Conservation (phyloP, 139 green algal genomes). For the Zygnema circumcarinatum region DNA sequence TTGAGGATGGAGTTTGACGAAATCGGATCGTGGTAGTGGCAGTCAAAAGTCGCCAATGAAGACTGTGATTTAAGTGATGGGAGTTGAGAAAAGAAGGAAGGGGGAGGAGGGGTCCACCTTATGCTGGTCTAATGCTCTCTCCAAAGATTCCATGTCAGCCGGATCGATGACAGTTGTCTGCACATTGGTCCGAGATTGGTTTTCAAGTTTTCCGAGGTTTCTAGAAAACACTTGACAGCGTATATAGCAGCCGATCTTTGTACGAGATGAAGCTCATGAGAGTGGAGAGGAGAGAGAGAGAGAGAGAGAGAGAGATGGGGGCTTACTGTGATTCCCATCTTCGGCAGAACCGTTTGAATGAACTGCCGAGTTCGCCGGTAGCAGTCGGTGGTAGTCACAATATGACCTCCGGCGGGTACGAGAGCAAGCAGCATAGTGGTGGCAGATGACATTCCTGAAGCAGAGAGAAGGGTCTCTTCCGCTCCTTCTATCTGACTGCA, state of each 20-base stretch:
- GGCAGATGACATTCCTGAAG: conserved; percentile 93
- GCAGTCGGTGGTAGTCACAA: conserved; percentile 99
- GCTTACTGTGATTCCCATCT: conserved; percentile 89
- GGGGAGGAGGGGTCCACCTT: too few relatives aligned
- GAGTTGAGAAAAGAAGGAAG: too few relatives aligned
- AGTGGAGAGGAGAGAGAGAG: too few relatives aligned
- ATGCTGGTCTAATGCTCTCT: conserved; percentile 67
- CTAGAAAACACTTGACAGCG: too few relatives aligned
- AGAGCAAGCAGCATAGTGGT: conserved; percentile 99
- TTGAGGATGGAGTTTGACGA: too few relatives aligned
- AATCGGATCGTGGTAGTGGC: too few relatives aligned
- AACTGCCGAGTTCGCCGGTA: conserved; percentile 97
- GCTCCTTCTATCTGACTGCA: conserved; percentile 86
- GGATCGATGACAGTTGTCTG: conserved; percentile 93
- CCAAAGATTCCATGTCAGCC: conserved; percentile 83
- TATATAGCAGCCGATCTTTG: too few relatives aligned
- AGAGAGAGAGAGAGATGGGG: too few relatives aligned
- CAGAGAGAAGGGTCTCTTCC: conserved; percentile 92
- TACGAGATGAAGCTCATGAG: too few relatives aligned
- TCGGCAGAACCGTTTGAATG: conserved; percentile 96
- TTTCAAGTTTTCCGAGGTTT: too few relatives aligned
- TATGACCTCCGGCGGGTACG: conserved; percentile 93
- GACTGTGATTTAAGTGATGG: conserved; percentile 3
- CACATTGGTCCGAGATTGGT: too few relatives aligned
- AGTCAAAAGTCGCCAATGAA: too few relatives aligned